phyloP scores from a whole-genome alignment of 495 filamentous ascomycete genomes.

The Penicillium argentinense region DNA sequence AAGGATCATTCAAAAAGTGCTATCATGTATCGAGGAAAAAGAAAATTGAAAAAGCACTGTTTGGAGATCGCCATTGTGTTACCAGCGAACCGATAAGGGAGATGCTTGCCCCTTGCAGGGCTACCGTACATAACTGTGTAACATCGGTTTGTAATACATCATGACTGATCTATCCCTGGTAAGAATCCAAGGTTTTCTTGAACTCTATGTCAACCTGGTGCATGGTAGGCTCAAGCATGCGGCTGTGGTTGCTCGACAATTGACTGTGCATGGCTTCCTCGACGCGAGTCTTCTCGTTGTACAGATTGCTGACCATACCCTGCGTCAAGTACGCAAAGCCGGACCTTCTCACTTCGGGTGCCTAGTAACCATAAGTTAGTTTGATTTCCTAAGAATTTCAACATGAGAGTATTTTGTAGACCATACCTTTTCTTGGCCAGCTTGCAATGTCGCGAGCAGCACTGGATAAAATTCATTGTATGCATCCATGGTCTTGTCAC shows the following conservation, averaged over 20 bases:
- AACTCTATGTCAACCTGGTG: neutral
- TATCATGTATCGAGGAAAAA: neutral
- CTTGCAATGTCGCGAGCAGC: neutral
- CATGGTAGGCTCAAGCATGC: neutral
- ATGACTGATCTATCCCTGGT: too few species aligned
- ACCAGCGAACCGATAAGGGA: too few species aligned
- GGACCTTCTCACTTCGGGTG: neutral
- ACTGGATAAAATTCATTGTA: neutral
- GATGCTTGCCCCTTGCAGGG: too few species aligned
- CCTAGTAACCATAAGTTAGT: neutral
- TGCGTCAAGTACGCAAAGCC: neutral
- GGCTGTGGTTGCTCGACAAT: constrained; percentile 5
- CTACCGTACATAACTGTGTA: too few species aligned
- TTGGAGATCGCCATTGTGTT: too few species aligned
- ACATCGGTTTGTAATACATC: too few species aligned
- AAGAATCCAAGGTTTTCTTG: neutral
- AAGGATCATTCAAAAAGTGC: too few species aligned
- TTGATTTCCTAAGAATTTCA: neutral
- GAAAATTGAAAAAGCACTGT: too few species aligned
- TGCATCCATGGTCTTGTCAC: neutral
- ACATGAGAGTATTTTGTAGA: neutral
- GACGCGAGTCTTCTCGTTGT: constrained; percentile 1
- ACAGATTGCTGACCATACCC: constrained; percentile 1
- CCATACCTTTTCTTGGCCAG: neutral
- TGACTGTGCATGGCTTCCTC: neutral